Percentiles rank a stretch among this genome's conserved stretches.
These are phyloP conservation scores for Grosmannia clavigera DNA, from an alignment of 2,329 filamentous ascomycete genomes.

Conservation along the genomic window DNA sequence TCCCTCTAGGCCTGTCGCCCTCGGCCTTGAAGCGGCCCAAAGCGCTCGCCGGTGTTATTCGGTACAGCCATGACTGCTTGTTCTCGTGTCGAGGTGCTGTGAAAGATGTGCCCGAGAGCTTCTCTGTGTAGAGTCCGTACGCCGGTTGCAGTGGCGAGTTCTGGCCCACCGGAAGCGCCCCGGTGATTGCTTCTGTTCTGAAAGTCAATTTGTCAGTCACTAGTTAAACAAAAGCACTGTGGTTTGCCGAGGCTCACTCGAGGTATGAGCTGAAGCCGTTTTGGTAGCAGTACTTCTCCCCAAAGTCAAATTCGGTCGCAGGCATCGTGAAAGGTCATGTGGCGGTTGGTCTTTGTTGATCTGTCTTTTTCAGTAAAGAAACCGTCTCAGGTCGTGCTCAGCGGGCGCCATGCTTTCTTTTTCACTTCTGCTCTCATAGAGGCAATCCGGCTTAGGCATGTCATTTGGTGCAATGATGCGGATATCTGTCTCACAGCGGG, in stretches of 20 bases:
- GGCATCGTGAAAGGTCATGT: slow-evolving; percentile 27
- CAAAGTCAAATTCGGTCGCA: slow-evolving; percentile 32
- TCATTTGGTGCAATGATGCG: too few species aligned
- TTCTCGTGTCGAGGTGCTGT: slow-evolving; percentile 57
- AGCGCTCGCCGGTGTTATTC: slow-evolving; percentile 51
- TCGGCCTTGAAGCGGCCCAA: slow-evolving; percentile 40
- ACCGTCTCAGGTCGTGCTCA: too few species aligned
- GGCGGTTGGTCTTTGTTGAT: neutral
- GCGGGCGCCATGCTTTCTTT: too few species aligned
- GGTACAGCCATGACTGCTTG: slow-evolving; percentile 61
- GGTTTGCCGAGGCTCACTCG: slow-evolving; percentile 40
- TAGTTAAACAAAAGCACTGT: neutral
- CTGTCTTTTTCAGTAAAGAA: too few species aligned
- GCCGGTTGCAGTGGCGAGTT: slow-evolving; percentile 77
- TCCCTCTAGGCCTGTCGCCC: slow-evolving; percentile 8
- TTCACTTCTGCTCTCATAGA: too few species aligned
- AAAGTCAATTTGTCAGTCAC: neutral
- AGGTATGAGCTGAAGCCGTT: slow-evolving; percentile 68
- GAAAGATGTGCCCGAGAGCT: slow-evolving; percentile 61
- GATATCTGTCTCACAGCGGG: too few species aligned
- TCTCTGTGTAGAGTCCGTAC: slow-evolving; percentile 71
- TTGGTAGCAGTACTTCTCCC: slow-evolving; percentile 58
- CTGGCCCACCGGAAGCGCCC: slow-evolving; percentile 59
- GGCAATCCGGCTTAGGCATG: too few species aligned
- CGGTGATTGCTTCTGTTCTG: slow-evolving; percentile 65